These are phyloP conservation scores for Penicillium sp. DNA, from an alignment of 2,329 filamentous ascomycete genomes.

Conservation along the genomic window DNA sequence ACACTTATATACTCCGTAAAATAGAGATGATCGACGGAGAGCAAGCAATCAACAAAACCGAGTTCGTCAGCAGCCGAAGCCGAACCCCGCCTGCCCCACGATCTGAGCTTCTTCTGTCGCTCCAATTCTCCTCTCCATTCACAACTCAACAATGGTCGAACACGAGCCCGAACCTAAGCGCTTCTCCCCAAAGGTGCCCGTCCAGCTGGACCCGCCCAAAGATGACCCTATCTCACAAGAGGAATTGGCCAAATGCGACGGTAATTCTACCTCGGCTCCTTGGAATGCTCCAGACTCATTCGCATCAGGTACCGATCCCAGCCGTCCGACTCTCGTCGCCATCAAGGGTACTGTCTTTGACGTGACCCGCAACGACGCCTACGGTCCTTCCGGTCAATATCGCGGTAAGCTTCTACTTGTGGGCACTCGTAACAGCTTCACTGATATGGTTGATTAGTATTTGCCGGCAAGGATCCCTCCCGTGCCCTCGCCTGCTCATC, in stretches of 20 bases:
- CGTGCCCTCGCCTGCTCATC: slow-evolving; percentile 82
- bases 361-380: slow-evolving; percentile 82
- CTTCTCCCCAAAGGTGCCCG: slow-evolving; percentile 41
- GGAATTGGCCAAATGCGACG: slow-evolving; percentile 74
- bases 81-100: slow-evolving; percentile 26
- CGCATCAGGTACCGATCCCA: slow-evolving; percentile 36
- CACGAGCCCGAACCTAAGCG: slow-evolving; percentile 30
- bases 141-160: slow-evolving; percentile 27
- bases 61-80: slow-evolving; percentile 15
- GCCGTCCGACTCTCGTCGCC: slow-evolving; percentile 55
- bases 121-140: background rate
- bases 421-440: background rate
- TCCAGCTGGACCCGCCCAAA: slow-evolving; percentile 73
- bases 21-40: background rate
- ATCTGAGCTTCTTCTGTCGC: background rate
- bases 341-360: slow-evolving; percentile 92
- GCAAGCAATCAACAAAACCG: slow-evolving; percentile 9
- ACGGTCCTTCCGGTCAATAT: slow-evolving; percentile 77
- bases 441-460: slow-evolving; percentile 56
- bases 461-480: slow-evolving; percentile 94
- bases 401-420: slow-evolving; percentile 57
- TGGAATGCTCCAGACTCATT: background rate
- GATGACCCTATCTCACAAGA: slow-evolving; percentile 78
- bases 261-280: slow-evolving; percentile 45
- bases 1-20: background rate